A percentile compares a stretch with the other conserved stretches of the same genome.
These are phyloP conservation scores for Lactarius sanguifluus DNA, from an alignment of 768 basidiomycete species.

Conservation along the genomic window DNA sequence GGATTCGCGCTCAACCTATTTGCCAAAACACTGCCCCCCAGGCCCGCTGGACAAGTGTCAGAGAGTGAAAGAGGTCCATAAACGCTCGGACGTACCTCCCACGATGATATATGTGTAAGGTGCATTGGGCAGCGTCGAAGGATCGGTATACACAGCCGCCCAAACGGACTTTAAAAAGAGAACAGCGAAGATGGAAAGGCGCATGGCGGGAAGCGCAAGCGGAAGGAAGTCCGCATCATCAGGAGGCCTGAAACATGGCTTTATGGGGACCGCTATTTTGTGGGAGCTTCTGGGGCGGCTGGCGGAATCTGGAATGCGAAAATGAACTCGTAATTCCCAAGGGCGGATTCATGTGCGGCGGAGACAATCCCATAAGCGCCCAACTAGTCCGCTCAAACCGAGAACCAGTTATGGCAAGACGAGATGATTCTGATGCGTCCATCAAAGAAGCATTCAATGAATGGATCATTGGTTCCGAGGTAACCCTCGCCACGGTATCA, in stretches of 20 bases:
- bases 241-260: background rate
- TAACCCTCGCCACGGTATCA: too few species aligned
- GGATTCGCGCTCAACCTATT: constrained; percentile 26
- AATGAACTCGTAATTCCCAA: background rate
- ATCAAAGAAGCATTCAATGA: background rate
- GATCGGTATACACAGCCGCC: background rate
- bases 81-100: constrained; percentile 8
- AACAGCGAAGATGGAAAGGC: background rate
- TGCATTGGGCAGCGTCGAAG: background rate
- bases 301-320: background rate
- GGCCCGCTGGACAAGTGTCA: constrained; percentile 17
- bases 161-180: constrained; percentile 2
- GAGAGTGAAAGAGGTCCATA: background rate
- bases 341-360: background rate
- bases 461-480: background rate
- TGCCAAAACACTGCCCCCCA: constrained; percentile 28
- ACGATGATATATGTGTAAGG: constrained; percentile 17
- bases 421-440: background rate
- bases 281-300: background rate
- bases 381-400: background rate
- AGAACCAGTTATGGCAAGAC: background rate
- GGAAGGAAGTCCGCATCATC: background rate
- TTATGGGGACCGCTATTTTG: background rate
- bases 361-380: background rate
- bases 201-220: background rate